Conservation (phyloP, 179 eudicot genomes). For the Spinacia oleracea region DNA sequence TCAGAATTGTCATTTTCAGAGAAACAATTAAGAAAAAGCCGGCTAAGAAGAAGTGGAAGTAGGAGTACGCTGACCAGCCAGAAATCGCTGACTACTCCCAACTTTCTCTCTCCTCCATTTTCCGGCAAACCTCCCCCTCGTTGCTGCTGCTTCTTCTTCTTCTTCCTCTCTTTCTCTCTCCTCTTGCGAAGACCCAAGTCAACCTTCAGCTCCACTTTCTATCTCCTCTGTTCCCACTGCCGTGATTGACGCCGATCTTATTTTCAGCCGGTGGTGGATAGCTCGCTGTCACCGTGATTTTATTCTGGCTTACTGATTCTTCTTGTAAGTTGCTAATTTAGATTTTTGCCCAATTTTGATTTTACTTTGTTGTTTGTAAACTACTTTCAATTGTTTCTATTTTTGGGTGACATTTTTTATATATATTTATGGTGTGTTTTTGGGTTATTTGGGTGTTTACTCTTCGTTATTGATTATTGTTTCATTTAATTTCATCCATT, state of each 20-base stretch:
- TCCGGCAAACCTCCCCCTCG: slow-evolving; percentile 3
- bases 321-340: neutral
- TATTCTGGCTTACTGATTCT: neutral
- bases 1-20: neutral
- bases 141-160: neutral
- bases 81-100: slow-evolving; percentile 11
- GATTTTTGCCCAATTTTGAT: neutral
- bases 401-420: neutral
- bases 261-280: neutral
- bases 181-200: neutral
- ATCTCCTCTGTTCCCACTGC: neutral
- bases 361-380: neutral
- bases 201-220: neutral
- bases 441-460: neutral
- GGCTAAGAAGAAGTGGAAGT: neutral
- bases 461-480: neutral
- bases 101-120: neutral
- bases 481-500: neutral
- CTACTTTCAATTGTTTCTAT: neutral
- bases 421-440: neutral
- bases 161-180: neutral
- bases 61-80: slow-evolving; percentile 21
- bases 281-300: neutral
- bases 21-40: slow-evolving; percentile 1
- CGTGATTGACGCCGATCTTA: neutral